Base-by-base conservation (phyloP, 164 flowering plant species). In the Taxillus chinensis region DNA sequence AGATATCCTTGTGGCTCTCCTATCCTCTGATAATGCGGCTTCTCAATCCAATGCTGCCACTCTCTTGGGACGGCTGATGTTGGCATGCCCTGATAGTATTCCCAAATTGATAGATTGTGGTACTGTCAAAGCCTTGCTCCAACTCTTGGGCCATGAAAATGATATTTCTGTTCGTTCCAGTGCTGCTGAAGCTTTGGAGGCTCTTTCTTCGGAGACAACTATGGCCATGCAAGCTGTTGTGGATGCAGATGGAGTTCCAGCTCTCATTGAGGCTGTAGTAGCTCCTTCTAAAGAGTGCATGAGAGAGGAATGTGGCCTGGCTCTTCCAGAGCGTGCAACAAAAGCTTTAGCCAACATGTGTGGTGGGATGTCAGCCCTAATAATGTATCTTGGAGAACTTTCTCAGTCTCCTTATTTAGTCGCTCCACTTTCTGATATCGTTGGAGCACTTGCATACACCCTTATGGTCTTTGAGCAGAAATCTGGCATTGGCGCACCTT, bases 231-330 rank as follows among this genome's bases (percentile, higher is more conserved):
- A 85, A 65, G 78, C 76, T 50, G 75, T 86, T 62, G 78, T 83
- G 42, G 91, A 84, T 71, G 81, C 83, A 27, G 68, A 76, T 42
- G 97, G 97, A 8, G 66, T 87, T 69, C 83, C 79, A 0, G 53
- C 83, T 59, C 86, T 90, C 13, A 85, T 90, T 73, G 86, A 89
- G 15, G 89, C 92, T 12, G 69, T 87, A 39, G 91, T 90, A 68
- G 90, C 97, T 68, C 97, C 97, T 59, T 90, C 95, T 39, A 90
- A 88, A 73, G 97, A 90, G 78, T 71, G 84, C 53, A 81, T 90
- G 89, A 86, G 81, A 73, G 90, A 87, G 59, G 81, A 79, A 65
- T 55, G 67, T 60, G 89, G 86, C 49, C 84, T 73, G 57, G 77
- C 77, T 53, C 80, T 90, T 61, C 95, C 86, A 62, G 75, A 69